phyloP scores from a whole-genome alignment of 495 filamentous ascomycete species.

The Aspergillus haitiensis region DNA sequence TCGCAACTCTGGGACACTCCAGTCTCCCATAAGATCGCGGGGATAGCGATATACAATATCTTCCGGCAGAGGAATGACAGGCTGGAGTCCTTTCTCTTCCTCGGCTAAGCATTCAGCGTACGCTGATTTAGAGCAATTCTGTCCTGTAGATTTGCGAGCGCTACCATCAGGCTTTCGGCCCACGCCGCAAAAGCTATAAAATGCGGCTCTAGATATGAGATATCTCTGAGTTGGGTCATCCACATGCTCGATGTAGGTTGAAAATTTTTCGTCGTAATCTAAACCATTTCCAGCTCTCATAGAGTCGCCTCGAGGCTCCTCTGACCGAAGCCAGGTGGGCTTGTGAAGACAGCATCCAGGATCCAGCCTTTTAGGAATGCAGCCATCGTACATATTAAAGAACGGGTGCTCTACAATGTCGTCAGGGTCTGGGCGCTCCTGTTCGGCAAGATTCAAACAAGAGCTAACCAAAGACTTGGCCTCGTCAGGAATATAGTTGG shows the following conservation, averaged over 20 bases:
- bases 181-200: constrained; percentile 54
- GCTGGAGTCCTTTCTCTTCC: constrained; percentile 67
- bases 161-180: constrained; percentile 48
- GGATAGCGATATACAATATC: constrained; percentile 65
- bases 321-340: constrained; percentile 46
- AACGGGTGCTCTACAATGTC: constrained; percentile 80
- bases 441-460: constrained; percentile 71
- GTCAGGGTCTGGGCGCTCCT: constrained; percentile 73
- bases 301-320: constrained; percentile 48
- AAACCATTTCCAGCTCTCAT: constrained; percentile 49
- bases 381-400: constrained; percentile 64
- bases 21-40: constrained; percentile 40
- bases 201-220: constrained; percentile 44
- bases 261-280: constrained; percentile 46
- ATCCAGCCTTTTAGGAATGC: constrained; percentile 51
- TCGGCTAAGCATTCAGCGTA: constrained; percentile 71
- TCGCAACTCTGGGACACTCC: constrained; percentile 40
- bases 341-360: constrained; percentile 41
- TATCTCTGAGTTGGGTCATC: constrained; percentile 43
- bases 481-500: constrained; percentile 53
- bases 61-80: constrained; percentile 65
- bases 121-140: constrained; percentile 53
- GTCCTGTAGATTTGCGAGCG: constrained; percentile 43
- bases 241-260: constrained; percentile 41
- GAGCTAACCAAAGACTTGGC: constrained; percentile 78